These are phyloP conservation scores for Magnusiomyces suaveolens DNA, from an alignment of 1,139 yeast genomes.

Conservation along the genomic window DNA sequence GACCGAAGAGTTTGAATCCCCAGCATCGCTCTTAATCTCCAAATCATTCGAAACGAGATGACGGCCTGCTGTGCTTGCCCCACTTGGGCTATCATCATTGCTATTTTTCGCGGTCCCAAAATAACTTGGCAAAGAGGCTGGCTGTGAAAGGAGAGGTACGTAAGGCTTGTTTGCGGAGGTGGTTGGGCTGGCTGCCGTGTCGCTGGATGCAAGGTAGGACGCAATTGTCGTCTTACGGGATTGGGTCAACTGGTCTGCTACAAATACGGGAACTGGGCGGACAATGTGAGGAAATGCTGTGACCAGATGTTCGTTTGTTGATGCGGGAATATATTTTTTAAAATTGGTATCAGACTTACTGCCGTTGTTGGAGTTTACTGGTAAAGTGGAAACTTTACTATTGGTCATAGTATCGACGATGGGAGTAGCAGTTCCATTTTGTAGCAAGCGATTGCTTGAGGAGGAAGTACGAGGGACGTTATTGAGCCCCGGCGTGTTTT, in stretches of 20 bases:
- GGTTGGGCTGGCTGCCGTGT: background rate
- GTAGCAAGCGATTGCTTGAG: no score
- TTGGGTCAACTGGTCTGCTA: slow-evolving; percentile 1
- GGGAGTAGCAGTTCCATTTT: no score
- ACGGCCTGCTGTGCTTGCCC: background rate
- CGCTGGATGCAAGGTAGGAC: background rate
- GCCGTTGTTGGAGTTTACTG: background rate
- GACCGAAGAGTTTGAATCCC: background rate
- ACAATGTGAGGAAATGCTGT: background rate
- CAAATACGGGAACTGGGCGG: slow-evolving; percentile 6
- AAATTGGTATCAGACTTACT: background rate
- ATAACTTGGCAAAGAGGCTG: background rate
- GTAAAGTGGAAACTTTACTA: background rate
- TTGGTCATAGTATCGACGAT: no score
- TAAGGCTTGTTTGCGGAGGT: background rate
- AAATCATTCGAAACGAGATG: background rate
- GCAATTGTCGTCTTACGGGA: slow-evolving; percentile 3
- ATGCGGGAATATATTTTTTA: background rate
- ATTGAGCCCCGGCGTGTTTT: no score
- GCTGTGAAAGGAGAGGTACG: background rate
- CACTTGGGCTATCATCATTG: background rate
- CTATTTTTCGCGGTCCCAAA: background rate
- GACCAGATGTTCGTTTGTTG: background rate
- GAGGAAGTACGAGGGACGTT: no score
- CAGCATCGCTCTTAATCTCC: background rate